Conservation (phyloP, 2,329 filamentous ascomycete species). For the Exophiala viscosa region DNA sequence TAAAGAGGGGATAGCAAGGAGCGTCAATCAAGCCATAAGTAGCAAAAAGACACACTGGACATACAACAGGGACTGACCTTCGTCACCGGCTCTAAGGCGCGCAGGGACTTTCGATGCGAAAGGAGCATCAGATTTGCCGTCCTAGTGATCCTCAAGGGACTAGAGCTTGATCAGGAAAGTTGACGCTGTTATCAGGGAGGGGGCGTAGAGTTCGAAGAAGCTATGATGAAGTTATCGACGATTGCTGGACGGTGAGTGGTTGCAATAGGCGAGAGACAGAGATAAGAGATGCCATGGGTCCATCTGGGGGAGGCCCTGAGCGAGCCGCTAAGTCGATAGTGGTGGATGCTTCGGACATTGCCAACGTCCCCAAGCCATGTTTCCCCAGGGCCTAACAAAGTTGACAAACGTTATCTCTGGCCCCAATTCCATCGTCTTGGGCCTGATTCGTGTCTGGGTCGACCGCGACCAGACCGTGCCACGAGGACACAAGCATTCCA, state of each 20-base stretch:
- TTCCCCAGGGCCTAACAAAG: too few species aligned
- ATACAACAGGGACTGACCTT: not conserved
- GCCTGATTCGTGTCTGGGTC: too few species aligned
- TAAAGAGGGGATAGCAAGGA: not conserved
- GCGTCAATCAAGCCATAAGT: not conserved
- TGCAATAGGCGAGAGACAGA: constrained; percentile 13
- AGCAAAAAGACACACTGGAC: not conserved
- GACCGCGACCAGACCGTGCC: too few species aligned
- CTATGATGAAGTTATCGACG: not conserved
- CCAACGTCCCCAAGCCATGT: too few species aligned
- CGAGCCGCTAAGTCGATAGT: not conserved
- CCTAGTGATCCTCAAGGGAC: not conserved
- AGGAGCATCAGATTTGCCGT: not conserved
- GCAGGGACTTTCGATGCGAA: not conserved
- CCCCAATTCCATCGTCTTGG: too few species aligned
- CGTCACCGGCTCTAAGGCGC: not conserved
- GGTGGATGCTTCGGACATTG: not conserved
- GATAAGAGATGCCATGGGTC: constrained; percentile 13
- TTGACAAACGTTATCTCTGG: too few species aligned
- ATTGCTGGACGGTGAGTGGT: constrained; percentile 14
- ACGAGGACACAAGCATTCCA: too few species aligned
- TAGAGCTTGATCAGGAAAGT: constrained; percentile 1
- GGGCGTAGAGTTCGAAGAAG: not conserved
- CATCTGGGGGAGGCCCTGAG: not conserved
- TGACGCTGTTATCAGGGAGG: constrained; percentile 1